These are phyloP conservation scores for Xylaria polymorpha DNA, from an alignment of 2,329 filamentous ascomycete genomes.

Conservation along the genomic window DNA sequence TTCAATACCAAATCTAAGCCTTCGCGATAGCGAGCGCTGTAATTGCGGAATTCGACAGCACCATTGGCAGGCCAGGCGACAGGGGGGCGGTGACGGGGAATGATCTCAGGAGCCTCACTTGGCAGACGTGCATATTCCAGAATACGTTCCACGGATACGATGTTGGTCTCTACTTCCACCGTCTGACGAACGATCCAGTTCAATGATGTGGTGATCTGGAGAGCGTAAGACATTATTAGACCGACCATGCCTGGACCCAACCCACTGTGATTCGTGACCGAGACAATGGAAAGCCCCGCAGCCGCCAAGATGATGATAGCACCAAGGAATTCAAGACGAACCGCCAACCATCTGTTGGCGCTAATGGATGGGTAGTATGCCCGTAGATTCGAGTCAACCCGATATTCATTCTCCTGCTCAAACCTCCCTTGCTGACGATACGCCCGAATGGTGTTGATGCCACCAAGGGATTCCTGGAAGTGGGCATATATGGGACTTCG, in stretches of 20 bases:
- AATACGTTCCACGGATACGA: slow-evolving; percentile 97
- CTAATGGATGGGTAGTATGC: slow-evolving; percentile 97
- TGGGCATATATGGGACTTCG: slow-evolving; percentile 97
- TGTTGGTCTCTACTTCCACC: slow-evolving; percentile 99
- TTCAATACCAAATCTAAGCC: slow-evolving; percentile 93
- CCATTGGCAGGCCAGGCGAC: slow-evolving; percentile 93
- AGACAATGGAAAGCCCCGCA: slow-evolving; percentile 83
- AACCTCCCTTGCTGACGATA: slow-evolving; percentile 92
- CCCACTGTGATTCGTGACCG: slow-evolving; percentile 74
- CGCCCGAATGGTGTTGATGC: slow-evolving; percentile 93
- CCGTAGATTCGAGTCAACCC: slow-evolving; percentile 91
- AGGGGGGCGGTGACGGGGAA: slow-evolving; percentile 85
- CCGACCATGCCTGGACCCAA: slow-evolving; percentile 83
- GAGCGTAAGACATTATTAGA: slow-evolving; percentile 94
- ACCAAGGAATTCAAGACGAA: slow-evolving; percentile 94
- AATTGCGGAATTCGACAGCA: slow-evolving; percentile 89
- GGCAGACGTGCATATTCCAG: slow-evolving; percentile 93
- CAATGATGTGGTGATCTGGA: slow-evolving; percentile 95
- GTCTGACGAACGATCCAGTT: slow-evolving; percentile 99
- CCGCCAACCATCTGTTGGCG: slow-evolving; percentile 92
- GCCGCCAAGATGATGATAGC: slow-evolving; percentile 91
- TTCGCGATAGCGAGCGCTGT: slow-evolving; percentile 91
- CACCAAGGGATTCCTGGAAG: slow-evolving; percentile 96
- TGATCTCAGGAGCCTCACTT: slow-evolving; percentile 93
- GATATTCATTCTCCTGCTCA: slow-evolving; percentile 94